Evolutionary conservation across 2,329 filamentous ascomycete genomes (phyloP), one percentile per base, ranked within the genome.

Genomic region (Nigrospora oryzae): DNA sequence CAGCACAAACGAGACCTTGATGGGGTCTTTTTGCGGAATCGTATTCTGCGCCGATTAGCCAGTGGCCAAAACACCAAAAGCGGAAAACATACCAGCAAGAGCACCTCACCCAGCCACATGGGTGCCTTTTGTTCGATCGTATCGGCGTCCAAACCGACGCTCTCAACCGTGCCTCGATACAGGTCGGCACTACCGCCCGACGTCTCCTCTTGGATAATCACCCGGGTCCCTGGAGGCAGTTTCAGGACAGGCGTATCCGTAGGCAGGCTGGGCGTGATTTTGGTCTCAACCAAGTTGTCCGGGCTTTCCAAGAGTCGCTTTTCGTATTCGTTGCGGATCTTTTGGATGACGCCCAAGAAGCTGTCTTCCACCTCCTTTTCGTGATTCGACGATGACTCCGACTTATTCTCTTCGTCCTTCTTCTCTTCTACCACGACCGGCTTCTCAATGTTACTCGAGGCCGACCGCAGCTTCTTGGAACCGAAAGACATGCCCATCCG

Each of bases 1-100:
- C 19, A 98, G 73, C 14, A 95, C 78, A 58, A 98, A 98, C 4
- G 88, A 90, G n/a, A 97, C 83, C 72, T 98, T 98, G 54, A 91
- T 80, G 1, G 90, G 83, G n/a, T 97, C 93, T 68, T 97, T 97
- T 47, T 75, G 67, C 0, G 89, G 88, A 10, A 88, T 79, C 60
- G 80, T 76, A 61, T 96, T 96, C 71, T 89, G 61, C 15, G 41
- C 4, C 35, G 28, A 11, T 17, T 36, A 17, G 23, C 5, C 35
- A 7, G 35, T 2, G n/a, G 17, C 35, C 17, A 17, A 17, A 36
- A 2, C 35, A 36, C 4, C 6, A 7, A 43, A 4, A 36, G 10
- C 31, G 33, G 15, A 34, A 45, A 33, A 54, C 68, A 54, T 67
- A 84, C 81, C 56, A 74, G 73, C 39, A 98, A 70, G 13, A 98